phyloP scores from a whole-genome alignment of 768 basidiomycete species.

The Rhodotorula paludigena region DNA sequence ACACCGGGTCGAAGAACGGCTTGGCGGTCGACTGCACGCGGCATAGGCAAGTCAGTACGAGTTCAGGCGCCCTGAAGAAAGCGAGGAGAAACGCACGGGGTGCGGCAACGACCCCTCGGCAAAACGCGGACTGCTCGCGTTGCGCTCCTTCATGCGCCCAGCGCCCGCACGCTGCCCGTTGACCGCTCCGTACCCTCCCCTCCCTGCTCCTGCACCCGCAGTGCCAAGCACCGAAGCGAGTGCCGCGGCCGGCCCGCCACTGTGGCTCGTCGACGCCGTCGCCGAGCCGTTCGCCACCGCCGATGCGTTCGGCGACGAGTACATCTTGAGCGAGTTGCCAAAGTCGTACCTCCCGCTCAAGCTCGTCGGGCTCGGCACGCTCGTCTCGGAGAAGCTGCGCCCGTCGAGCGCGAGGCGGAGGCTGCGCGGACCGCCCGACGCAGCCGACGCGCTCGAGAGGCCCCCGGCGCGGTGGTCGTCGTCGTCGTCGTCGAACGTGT shows the following conservation, averaged over 20 bases:
- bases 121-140: slow-evolving; percentile 3
- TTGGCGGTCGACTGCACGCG: background rate
- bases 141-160: slow-evolving; percentile 1
- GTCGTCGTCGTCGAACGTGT: slow-evolving; percentile 41
- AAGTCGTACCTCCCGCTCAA: slow-evolving; percentile 49
- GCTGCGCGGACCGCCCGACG: background rate
- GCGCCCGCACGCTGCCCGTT: too few species aligned
- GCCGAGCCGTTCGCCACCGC: background rate
- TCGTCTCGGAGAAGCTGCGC: slow-evolving; percentile 23
- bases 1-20: slow-evolving; percentile 33
- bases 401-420: background rate
- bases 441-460: background rate
- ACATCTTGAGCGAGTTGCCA: slow-evolving; percentile 46
- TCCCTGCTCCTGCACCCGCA: too few species aligned
- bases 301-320: background rate
- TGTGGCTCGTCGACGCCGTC: too few species aligned
- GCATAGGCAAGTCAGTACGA: background rate
- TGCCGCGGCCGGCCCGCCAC: too few species aligned
- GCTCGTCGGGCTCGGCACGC: slow-evolving; percentile 39
- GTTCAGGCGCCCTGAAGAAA: background rate
- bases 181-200: background rate
- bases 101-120: background rate
- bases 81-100: background rate
- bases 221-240: too few species aligned
- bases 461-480: slow-evolving; percentile 30